Conservation (phyloP, 805 yeast genomes). For the Metschnikowia kofuensis region DNA sequence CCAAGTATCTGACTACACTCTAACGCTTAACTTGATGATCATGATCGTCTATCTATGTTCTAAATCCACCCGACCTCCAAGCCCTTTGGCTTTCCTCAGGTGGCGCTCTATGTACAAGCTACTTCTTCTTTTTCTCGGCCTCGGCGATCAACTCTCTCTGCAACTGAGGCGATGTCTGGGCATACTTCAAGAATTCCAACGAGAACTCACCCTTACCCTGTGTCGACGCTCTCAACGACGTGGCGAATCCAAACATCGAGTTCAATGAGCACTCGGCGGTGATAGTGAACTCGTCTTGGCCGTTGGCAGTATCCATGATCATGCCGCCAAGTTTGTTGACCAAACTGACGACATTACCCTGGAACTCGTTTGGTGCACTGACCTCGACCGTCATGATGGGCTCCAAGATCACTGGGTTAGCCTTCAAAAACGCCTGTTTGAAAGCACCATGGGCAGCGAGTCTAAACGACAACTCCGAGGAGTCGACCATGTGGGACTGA, state of each 20-base stretch:
- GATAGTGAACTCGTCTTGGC: conserved; percentile 90
- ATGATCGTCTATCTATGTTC: no score
- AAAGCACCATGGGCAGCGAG: conserved; percentile 91
- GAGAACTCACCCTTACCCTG: conserved; percentile 99
- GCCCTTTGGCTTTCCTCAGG: no score
- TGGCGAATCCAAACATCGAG: conserved; percentile 94
- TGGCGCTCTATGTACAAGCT: no score
- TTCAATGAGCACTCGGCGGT: conserved; percentile 95
- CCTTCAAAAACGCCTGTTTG: conserved; percentile 80
- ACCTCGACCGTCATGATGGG: conserved; percentile 94
- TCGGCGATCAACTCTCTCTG: conserved; percentile 90
- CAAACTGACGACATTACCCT: conserved; percentile 86
- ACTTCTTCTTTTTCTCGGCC: conserved; percentile 40
- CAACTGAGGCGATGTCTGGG: conserved; percentile 85
- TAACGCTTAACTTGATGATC: no score
- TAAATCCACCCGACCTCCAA: no score
- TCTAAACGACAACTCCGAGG: conserved; percentile 92
- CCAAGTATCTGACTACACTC: no score
- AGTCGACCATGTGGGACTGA: conserved; percentile 95
- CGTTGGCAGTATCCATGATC: conserved; percentile 91
- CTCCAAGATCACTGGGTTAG: conserved; percentile 87
- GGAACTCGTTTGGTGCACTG: conserved; percentile 65
- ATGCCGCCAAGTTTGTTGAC: conserved; percentile 90
- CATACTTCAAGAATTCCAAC: conserved; percentile 88
- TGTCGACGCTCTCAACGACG: conserved; percentile 90